phyloP scores from a whole-genome alignment of 352 stramenopile species.

The Pythium angustatum region DNA sequence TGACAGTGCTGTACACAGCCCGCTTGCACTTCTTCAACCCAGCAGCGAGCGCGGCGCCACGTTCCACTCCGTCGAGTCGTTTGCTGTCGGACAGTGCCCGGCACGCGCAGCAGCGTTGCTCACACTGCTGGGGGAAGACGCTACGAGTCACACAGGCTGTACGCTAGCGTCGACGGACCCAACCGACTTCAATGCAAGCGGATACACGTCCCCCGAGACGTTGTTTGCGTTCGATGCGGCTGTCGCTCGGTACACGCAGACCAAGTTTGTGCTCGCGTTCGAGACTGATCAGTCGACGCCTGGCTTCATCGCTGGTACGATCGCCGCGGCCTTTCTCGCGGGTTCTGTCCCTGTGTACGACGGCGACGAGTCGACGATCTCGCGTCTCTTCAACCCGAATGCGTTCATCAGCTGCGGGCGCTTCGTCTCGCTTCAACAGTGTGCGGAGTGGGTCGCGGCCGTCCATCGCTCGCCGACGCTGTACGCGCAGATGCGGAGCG shows the following conservation, averaged over 20 bases:
- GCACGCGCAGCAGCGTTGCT: not conserved
- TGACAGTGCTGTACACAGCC: not conserved
- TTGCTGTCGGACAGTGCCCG: not conserved
- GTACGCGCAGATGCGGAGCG: conserved; percentile 35
- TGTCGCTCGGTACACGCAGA: conserved; percentile 4
- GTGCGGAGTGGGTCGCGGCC: conserved; percentile 32
- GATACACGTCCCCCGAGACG: not conserved
- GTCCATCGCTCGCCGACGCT: conserved; percentile 35
- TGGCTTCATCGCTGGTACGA: conserved; percentile 58
- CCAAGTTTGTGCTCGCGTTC: conserved; percentile 66
- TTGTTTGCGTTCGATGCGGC: conserved; percentile 1
- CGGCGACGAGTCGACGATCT: conserved; percentile 38
- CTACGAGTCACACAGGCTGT: too few relatives aligned
- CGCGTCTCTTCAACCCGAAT: conserved; percentile 42
- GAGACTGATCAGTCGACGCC: conserved; percentile 37
- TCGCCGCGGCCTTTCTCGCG: conserved; percentile 62
- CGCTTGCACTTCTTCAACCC: not conserved
- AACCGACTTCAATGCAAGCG: not conserved
- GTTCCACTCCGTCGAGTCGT: not conserved
- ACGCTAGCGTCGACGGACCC: too few relatives aligned
- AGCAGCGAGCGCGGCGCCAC: not conserved
- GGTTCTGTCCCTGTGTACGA: conserved; percentile 57
- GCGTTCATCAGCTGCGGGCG: conserved; percentile 51
- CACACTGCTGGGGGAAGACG: not conserved
- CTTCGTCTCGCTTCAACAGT: conserved; percentile 37